These are phyloP conservation scores for Ajuga chamaepitys DNA, from an alignment of 257 asterid genomes.

Conservation along the genomic window DNA sequence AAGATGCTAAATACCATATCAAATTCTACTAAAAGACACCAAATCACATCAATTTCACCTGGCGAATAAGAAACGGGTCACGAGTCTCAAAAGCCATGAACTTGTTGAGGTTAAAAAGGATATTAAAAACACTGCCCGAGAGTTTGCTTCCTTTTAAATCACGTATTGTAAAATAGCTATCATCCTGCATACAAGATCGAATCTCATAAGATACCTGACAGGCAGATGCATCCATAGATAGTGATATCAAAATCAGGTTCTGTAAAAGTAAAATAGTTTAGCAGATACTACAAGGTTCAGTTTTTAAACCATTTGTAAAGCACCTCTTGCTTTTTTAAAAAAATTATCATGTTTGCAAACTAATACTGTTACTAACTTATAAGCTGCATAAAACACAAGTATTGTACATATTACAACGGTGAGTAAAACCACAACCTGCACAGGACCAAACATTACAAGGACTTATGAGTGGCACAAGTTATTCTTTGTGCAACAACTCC, in stretches of 20 bases:
- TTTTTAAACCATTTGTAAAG: no score
- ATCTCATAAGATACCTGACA: slow-evolving; percentile 10
- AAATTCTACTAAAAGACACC: background rate
- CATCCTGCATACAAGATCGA: slow-evolving; percentile 51
- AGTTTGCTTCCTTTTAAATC: slow-evolving; percentile 90
- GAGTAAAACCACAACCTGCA: background rate
- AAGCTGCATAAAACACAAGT: background rate
- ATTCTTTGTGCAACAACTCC: background rate
- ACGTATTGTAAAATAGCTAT: slow-evolving; percentile 66
- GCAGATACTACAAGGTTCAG: slow-evolving; percentile 8
- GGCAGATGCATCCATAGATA: slow-evolving; percentile 1
- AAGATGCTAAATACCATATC: background rate
- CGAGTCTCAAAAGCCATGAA: slow-evolving; percentile 99
- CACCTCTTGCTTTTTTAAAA: background rate
- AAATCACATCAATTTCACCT: slow-evolving; percentile 42
- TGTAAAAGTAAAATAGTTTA: background rate
- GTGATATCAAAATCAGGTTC: background rate
- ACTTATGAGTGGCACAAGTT: slow-evolving; percentile 6
- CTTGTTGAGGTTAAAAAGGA: slow-evolving; percentile 94
- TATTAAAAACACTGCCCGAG: slow-evolving; percentile 86
- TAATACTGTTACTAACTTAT: slow-evolving; percentile 3
- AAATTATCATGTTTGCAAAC: background rate
- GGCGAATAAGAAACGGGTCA: slow-evolving; percentile 94
- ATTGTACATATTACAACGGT: background rate
- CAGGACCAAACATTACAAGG: slow-evolving; percentile 12